Evolutionary conservation across 1,284 basidiomycete species (phyloP), one percentile per base, ranked within the genome.

Genomic region (Omphalotus olearius): DNA sequence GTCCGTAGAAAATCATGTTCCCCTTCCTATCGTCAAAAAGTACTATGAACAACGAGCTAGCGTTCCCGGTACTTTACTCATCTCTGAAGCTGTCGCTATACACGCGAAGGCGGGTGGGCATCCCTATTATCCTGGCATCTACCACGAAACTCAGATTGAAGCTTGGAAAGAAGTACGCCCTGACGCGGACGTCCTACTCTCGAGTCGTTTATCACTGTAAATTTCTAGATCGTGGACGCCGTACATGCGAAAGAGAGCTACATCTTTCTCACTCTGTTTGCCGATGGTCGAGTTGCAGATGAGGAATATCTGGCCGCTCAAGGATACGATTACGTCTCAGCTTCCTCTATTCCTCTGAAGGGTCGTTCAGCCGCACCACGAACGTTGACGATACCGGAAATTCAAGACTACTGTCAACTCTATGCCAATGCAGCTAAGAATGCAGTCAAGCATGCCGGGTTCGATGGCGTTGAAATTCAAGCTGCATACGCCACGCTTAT

Each of bases 251-350:
- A 73, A 54, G 71, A 68, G 1, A 70, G 66, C 0, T 64, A 62
- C 59, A 71, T 79, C 54, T 74, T 67, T 60, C n/a, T 67, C 3
- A 78, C 80, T 58, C 62, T 78, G 1, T 74, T 73, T 72, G 73
- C 75, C 0, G 57, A 75, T 42, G 78, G 75, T 1, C 67, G 75
- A 4, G 63, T 61, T 5, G 70, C 72, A 3, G 45, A 62, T 5
- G 60, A 61, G 0, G 52, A 60, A 1, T 56, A 67, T 9, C 65
- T 73, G n/a, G 56, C 38, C 13, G 40, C 56, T 1, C 53, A 61
- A 36, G 57, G 62, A 38, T 55, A 53, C n/a, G 23, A 47, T 6
- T 54, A 55, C 38, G 44, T 59, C 38, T 55, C 58, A 2, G 26
- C 26, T 28, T 28, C 26, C 4, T 47, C 59, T 7, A 57, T 28